Evolutionary conservation across 2,329 filamentous ascomycete species (phyloP), one percentile per base, ranked within the genome.

Genomic region (Cadophora malorum): DNA sequence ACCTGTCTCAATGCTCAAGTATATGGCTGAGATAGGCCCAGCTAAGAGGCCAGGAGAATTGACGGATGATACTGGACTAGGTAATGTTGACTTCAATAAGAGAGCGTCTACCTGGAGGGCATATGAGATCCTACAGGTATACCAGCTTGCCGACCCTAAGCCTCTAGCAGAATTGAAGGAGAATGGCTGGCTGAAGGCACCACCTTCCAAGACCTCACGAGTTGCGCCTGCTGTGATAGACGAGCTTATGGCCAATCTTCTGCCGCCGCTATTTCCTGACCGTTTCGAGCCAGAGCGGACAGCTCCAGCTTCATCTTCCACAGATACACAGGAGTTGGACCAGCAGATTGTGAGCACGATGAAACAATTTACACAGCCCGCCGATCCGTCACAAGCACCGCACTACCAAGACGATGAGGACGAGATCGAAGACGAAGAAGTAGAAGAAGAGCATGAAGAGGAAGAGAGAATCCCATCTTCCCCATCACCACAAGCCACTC

Each of bases 131-230:
- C 71, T 82, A 25, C 82, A 89, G 72, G 80, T 91, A 0, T 91
- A 90, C 73, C 82, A 88, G 76, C 81, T 91, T 31, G 89, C 89
- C 72, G 84, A 90, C 74, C 85, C 88, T 0, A 80, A 88, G 1
- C 78, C 82, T 0, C 78, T 86, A 1, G 78, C 80, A 0, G 79
- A 83, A 63, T 85, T 90, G 80, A 82, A 81, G 55, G 79, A 81
- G 52, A 84, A 85, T 49, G 87, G 85, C 0, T 88, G 87, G 84
- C 74, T 88, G 0, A 79, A 81, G 5, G 78, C 79, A 1, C 77
- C 81, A 1, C 83, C 88, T n/a, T 79, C 81, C 31, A 84, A 83
- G 61, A 88, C 84, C 68, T 77, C 78, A 2, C 88, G 84, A 71
- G 76, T 90, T 0, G 84, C 84, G 1, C 88, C 87, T 1, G 86